Evolutionary conservation across 257 asterid genomes (phyloP).

Genomic region (Eustoma russellianum): DNA sequence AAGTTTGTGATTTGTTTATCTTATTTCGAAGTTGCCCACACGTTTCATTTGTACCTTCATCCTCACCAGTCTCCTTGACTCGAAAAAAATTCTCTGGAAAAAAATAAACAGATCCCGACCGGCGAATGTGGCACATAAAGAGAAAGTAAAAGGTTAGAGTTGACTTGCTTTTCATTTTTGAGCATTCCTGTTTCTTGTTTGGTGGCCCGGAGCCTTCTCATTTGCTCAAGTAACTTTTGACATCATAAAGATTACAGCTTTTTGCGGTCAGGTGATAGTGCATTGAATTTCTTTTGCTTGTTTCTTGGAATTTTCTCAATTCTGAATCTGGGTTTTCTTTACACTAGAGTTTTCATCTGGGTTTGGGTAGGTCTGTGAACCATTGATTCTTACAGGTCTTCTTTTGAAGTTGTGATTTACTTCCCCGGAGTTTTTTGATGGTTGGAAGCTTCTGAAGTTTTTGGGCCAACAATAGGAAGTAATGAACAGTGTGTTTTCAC

Average conservation of each 20-base stretch:
- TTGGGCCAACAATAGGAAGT: constrained; percentile 3
- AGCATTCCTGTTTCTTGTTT: constrained; percentile 4
- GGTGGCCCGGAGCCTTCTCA: constrained; percentile 18
- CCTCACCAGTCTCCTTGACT: neutral
- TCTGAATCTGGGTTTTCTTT: constrained; percentile 12
- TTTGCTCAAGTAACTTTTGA: constrained; percentile 8
- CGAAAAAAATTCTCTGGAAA: constrained; percentile 9
- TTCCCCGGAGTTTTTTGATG: neutral
- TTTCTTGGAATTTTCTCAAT: constrained; percentile 3
- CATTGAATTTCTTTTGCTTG: neutral
- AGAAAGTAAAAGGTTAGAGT: constrained; percentile 8
- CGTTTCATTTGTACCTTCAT: constrained; percentile 31
- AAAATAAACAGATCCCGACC: constrained; percentile 16
- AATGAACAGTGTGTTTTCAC: too few species aligned
- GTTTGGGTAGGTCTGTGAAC: constrained; percentile 1
- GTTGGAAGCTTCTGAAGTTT: neutral
- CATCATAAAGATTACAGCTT: constrained; percentile 9
- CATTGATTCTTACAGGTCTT: neutral
- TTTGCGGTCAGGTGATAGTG: constrained; percentile 3
- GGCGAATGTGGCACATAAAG: constrained; percentile 12
- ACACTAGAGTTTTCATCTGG: constrained; percentile 8
- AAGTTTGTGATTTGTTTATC: constrained; percentile 5
- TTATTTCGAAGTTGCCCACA: constrained; percentile 33
- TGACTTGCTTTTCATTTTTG: neutral
- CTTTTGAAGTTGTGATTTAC: neutral